Conservation (phyloP, 495 filamentous ascomycete genomes). For the Penicillium coprophilum region DNA sequence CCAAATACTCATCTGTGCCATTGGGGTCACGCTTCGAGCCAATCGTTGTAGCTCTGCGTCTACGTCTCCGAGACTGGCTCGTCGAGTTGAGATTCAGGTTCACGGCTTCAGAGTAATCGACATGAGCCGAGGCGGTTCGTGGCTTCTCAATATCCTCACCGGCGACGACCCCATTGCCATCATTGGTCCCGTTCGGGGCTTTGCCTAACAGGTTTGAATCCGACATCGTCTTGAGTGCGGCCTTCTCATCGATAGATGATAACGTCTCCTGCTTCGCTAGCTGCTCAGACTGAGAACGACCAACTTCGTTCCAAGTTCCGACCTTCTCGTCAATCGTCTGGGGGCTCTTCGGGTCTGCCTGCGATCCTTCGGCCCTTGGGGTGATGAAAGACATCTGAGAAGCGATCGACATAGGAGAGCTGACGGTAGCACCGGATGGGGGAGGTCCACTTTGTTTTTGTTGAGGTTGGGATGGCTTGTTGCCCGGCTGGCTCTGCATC, state of each 20-base stretch:
- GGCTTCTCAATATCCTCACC: constrained; percentile 38
- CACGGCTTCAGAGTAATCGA: constrained; percentile 51
- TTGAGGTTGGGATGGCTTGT: constrained; percentile 40
- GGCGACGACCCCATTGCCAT: constrained; percentile 22
- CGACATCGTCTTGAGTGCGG: constrained; percentile 34
- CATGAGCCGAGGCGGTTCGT: constrained; percentile 35
- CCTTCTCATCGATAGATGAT: constrained; percentile 46
- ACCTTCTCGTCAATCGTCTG: constrained; percentile 32
- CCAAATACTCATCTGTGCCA: constrained; percentile 69
- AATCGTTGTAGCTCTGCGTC: constrained; percentile 74
- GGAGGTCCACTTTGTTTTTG: constrained; percentile 40
- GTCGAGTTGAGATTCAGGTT: constrained; percentile 49
- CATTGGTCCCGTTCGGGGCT: constrained; percentile 21
- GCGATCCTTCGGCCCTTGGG: constrained; percentile 24
- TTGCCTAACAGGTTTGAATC: constrained; percentile 20
- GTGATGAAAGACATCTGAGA: constrained; percentile 22
- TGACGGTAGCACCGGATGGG: constrained; percentile 18
- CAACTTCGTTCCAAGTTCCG: constrained; percentile 16
- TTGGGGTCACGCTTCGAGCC: constrained; percentile 70
- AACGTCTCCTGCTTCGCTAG: constrained; percentile 30
- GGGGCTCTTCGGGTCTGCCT: constrained; percentile 23
- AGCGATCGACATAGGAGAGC: constrained; percentile 25
- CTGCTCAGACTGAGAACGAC: constrained; percentile 27
- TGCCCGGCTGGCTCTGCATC: constrained; percentile 54
- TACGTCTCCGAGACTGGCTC: constrained; percentile 49